Evolutionary conservation across 805 yeast genomes (phyloP), one percentile per base, ranked within the genome.

Genomic region (Candida coquimbonensis): DNA sequence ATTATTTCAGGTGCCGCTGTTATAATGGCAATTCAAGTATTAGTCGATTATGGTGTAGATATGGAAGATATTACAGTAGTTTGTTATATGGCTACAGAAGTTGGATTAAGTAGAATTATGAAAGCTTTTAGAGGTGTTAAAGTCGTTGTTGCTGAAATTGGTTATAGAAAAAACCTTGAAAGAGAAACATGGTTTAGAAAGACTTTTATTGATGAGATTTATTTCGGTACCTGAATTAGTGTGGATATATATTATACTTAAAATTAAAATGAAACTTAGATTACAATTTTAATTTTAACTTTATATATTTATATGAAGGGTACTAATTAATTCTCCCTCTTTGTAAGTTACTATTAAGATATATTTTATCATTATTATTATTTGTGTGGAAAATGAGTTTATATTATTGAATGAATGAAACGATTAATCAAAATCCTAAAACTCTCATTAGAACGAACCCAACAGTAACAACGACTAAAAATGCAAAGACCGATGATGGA

Each of bases 1-100:
- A 72, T 88, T 41, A 82, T 87, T 31, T 81, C 95, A 29, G 99
- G 98, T 2, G 95, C 96, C 0, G 96, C 96, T 0, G 82, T 90
- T 2, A 84, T 88, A 38, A 93, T 91, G 98, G 96, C 97, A 0
- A 78, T 87, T 39, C 93, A 88, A 55, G 89, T 91, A 4, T 67
- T 91, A 41, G 54, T 86, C 14, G 98, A 91, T 59, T 95, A 91
- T 60, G 84, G 82, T 7, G 82, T 87, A 21, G 54, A 62, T 9
- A 74, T 76, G 41, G 66, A 72, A 29, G 75, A 84, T 52, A 83
- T 93, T 21, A 74, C 81, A 2, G 70, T 89, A 44, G 80, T 88
- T 12, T 68, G 83, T 6, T 86, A 85, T 57, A 62, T 83, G 43
- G 85, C 88, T n/a, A 80, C 95, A 0, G 93, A 84, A 53, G 70